Percentiles rank a stretch among this genome's conserved stretches.
Evolutionary conservation across 371 early-diverging fungal species (phyloP).

Genomic region (Mucor mucedo): DNA sequence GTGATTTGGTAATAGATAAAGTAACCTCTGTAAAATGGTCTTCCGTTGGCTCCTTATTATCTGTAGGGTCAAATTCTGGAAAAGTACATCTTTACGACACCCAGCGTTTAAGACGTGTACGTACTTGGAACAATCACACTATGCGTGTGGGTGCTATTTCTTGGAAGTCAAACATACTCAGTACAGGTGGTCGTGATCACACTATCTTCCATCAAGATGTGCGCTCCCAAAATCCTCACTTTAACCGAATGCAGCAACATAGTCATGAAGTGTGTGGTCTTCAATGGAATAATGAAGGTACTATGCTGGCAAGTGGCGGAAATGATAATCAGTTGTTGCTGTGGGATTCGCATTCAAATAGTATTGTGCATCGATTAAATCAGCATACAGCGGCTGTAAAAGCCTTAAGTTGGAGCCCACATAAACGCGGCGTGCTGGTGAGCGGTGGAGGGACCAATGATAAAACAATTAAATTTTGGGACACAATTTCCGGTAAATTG

Average conservation of each 20-base stretch:
- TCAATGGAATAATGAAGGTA: constrained; percentile 84
- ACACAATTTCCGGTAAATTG: constrained; percentile 62
- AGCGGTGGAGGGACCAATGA: constrained; percentile 97
- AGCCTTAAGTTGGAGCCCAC: constrained; percentile 96
- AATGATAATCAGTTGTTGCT: constrained; percentile 93
- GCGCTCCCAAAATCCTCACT: constrained; percentile 66
- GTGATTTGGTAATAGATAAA: constrained; percentile 55
- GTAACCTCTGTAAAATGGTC: constrained; percentile 76
- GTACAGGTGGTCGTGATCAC: constrained; percentile 88
- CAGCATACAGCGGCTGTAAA: constrained; percentile 86
- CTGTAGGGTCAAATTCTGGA: constrained; percentile 83
- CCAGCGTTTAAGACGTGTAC: constrained; percentile 53
- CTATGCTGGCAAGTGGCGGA: constrained; percentile 90
- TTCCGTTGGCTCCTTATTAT: constrained; percentile 70
- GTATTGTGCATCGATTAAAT: constrained; percentile 55
- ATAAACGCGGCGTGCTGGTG: constrained; percentile 78
- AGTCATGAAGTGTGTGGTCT: constrained; percentile 90
- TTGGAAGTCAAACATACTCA: constrained; percentile 81
- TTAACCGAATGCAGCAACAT: constrained; percentile 61
- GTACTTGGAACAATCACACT: constrained; percentile 66
- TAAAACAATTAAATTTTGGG: constrained; percentile 94
- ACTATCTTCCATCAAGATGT: constrained; percentile 88
- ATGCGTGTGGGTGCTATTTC: constrained; percentile 76
- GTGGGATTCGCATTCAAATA: constrained; percentile 74
- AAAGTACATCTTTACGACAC: constrained; percentile 80